A percentile compares a stretch with the other conserved stretches of the same genome.
phyloP scores from a whole-genome alignment of 805 yeast species.

The Candida gorgasii region DNA sequence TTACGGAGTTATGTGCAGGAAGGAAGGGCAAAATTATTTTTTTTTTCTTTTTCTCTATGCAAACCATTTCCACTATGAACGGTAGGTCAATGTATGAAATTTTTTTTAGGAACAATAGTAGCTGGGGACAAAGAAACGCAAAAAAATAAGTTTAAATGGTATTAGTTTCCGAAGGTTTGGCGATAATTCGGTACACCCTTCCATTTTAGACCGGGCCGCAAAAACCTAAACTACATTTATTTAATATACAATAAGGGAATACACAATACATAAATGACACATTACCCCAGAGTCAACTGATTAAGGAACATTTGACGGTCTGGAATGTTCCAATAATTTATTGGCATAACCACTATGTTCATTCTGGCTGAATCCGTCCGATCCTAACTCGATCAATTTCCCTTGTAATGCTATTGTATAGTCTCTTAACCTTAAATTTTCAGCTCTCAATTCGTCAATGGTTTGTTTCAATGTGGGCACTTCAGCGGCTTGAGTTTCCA shows the following conservation, averaged over 20 bases:
- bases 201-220: background rate
- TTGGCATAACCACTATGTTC: constrained; percentile 3
- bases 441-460: constrained; percentile 65
- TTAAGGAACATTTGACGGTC: constrained; percentile 2
- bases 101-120: background rate
- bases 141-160: background rate
- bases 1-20: constrained; percentile 2
- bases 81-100: background rate
- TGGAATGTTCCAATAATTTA: constrained; percentile 2
- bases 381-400: constrained; percentile 53
- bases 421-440: constrained; percentile 70
- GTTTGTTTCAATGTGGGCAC: constrained; percentile 63
- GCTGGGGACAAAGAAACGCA: background rate
- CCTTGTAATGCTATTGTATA: constrained; percentile 71
- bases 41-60: constrained; percentile 5
- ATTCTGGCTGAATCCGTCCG: constrained; percentile 12
- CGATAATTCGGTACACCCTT: background rate
- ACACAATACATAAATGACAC: background rate
- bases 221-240: constrained; percentile 7
- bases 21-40: constrained; percentile 2
- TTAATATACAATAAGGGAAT: constrained; percentile 6
- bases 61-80: background rate
- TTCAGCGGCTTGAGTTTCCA: constrained; percentile 69
- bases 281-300: too few species aligned
- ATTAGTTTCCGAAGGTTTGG: background rate